Base-by-base conservation (phyloP, 441 rosid genomes). In the Mallotus repandus region DNA sequence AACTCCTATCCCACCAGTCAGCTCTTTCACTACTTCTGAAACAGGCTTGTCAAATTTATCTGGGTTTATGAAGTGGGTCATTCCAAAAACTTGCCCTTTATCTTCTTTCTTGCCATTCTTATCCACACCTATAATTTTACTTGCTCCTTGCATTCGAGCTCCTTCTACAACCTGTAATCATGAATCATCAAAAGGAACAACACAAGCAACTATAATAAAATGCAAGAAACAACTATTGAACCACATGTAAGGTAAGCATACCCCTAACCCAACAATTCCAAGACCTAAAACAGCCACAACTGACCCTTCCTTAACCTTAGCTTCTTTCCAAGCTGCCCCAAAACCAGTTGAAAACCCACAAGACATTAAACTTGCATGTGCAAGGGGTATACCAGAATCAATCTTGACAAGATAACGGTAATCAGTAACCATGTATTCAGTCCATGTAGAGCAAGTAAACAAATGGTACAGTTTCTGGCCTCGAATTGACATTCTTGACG, bases 241-340 rank as follows among this genome's bases (percentile, higher is more conserved):
- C 58, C 3, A 12, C 11, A 13, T 45, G 45, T 58, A 25, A 57
- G 8, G 2, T 2, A 15, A n/a, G 13, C 43, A 7, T 78, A 86
- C 91, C 86, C 91, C 90, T 5, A 92, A 84, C 22, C 96, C 90
- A 48, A 89, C 92, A 18, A 85, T 78, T 13, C 94, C 94, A 45
- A 92, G 87, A 32, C 96, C 92, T 4, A 92, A 67, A 11, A 89
- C 81, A 16, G 87, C 94, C 2, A 90, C 89, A 15, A 76, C 73
- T 10, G 92, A 87, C 7, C 92, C 89, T 19, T 69, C 69, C 59
- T 82, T 75, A 66, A 90, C 81, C 15, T 71, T 38, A 7, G 89
- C 88, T 16, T 79, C 91, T 77, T 84, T 89, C 94, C 88, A 86
- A 29, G 87, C 85, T 3, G 88, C 86, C 5, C 97, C 96, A 59